Evolutionary conservation across 495 filamentous ascomycete genomes (phyloP).

Genomic region (Neurospora pannonica): DNA sequence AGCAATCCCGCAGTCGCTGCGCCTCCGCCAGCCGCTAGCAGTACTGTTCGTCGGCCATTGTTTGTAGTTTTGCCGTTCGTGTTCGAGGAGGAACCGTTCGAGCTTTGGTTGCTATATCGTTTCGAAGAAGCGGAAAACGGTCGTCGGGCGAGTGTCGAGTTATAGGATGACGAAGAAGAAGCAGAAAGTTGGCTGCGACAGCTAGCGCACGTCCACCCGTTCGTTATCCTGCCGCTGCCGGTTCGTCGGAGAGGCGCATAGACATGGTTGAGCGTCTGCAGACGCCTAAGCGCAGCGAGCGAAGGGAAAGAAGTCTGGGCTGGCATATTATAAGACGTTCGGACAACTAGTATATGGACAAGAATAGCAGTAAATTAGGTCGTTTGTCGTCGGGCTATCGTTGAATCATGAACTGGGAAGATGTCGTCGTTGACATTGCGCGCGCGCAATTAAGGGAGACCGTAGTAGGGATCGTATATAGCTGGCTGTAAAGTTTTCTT

Average conservation of each 20-base stretch:
- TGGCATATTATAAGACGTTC: neutral
- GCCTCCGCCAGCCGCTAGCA: conserved; percentile 32
- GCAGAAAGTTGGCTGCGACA: conserved; percentile 28
- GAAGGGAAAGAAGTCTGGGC: neutral
- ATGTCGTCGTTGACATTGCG: neutral
- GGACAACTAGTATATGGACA: neutral
- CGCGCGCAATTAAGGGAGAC: neutral
- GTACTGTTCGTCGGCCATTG: conserved; percentile 9
- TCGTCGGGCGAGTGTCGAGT: conserved; percentile 15
- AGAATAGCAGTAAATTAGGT: neutral
- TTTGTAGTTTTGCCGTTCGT: conserved; percentile 1
- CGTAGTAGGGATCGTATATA: neutral
- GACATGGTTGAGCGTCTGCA: conserved; percentile 7
- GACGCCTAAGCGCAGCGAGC: neutral
- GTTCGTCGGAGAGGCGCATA: conserved; percentile 11
- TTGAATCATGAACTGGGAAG: neutral
- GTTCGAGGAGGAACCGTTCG: conserved; percentile 13
- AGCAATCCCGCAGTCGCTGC: conserved; percentile 50
- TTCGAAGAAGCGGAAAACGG: conserved; percentile 8
- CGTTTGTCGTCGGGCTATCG: neutral
- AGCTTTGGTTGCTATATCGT: conserved; percentile 7
- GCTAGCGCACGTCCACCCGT: conserved; percentile 30
- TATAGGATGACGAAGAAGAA: neutral
- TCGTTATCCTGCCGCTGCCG: conserved; percentile 9
- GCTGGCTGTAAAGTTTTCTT: neutral